Percentiles rank a stretch among this genome's conserved stretches.
These are phyloP conservation scores for Knoxia roxburghii DNA, from an alignment of 257 asterid genomes.

Conservation along the genomic window DNA sequence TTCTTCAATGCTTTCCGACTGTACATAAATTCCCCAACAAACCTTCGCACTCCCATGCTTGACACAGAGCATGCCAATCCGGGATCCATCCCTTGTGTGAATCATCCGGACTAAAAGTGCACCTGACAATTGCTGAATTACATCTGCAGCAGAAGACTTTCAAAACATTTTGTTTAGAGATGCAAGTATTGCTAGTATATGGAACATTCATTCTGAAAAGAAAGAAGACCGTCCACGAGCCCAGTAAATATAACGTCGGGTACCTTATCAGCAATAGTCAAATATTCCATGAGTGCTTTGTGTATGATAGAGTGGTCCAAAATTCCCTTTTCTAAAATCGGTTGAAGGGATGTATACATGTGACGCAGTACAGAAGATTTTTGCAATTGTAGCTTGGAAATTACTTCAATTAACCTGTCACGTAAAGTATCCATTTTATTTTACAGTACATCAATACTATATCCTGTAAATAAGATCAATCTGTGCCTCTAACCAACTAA, in stretches of 20 bases:
- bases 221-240: not conserved
- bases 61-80: conserved; percentile 68
- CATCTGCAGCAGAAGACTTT: conserved; percentile 86
- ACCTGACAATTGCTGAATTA: conserved; percentile 69
- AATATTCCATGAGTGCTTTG: conserved; percentile 66
- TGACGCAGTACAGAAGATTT: conserved; percentile 77
- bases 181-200: not conserved
- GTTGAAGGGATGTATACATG: conserved; percentile 75
- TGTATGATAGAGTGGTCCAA: conserved; percentile 90
- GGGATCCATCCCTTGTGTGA: conserved; percentile 88
- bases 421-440: not conserved
- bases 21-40: conserved; percentile 1
- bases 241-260: not conserved
- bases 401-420: conserved; percentile 73
- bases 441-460: not conserved
- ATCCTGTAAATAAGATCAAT: not conserved
- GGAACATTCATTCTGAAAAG: not conserved
- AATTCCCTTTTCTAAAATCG: conserved; percentile 87
- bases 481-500: not conserved
- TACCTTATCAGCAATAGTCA: conserved; percentile 79
- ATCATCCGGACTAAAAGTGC: conserved; percentile 63
- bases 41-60: conserved; percentile 96
- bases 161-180: conserved; percentile 41
- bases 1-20: not conserved
- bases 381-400: conserved; percentile 63